These are phyloP conservation scores for Takashimella tepidaria DNA, from an alignment of 1,284 basidiomycete genomes.

Conservation along the genomic window DNA sequence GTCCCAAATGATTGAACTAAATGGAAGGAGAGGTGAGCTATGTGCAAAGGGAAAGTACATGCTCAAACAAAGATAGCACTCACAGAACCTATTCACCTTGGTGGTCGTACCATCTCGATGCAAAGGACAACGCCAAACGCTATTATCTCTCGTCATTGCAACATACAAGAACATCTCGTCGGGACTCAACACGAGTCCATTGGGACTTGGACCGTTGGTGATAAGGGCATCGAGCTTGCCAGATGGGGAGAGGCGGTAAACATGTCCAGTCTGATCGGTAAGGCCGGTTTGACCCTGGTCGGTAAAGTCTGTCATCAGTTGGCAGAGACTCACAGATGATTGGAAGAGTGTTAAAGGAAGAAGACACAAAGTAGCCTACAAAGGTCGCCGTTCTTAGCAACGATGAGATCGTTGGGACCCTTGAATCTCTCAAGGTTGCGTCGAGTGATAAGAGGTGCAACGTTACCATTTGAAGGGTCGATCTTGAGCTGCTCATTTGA, in stretches of 20 bases:
- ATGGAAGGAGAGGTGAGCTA: not conserved
- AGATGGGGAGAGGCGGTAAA: conserved; percentile 12
- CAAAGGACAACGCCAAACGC: conserved; percentile 16
- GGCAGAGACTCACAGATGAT: no score
- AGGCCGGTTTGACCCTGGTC: conserved; percentile 19
- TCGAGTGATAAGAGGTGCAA: conserved; percentile 6
- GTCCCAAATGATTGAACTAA: conserved; percentile 10
- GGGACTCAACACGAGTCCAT: conserved; percentile 14
- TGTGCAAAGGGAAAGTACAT: not conserved
- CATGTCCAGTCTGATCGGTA: conserved; percentile 14
- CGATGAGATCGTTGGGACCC: conserved; percentile 15
- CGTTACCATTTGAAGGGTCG: conserved; percentile 8
- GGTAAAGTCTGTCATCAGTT: conserved; percentile 13
- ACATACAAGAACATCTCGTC: conserved; percentile 17
- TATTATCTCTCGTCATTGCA: conserved; percentile 19
- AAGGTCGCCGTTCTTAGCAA: conserved; percentile 11
- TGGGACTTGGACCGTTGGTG: conserved; percentile 15
- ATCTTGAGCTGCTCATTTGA: conserved; percentile 3
- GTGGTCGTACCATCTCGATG: conserved; percentile 15
- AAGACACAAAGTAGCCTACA: conserved; percentile 5
- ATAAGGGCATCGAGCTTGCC: conserved; percentile 15
- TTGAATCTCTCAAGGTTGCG: conserved; percentile 17
- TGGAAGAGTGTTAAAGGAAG: not conserved
- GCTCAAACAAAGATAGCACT: not conserved
- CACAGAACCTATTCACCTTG: conserved; percentile 15